Evolutionary conservation across 23 red algal species (phyloP), one percentile per base, ranked within the genome.

Genomic region (Agarophyton chilense): DNA sequence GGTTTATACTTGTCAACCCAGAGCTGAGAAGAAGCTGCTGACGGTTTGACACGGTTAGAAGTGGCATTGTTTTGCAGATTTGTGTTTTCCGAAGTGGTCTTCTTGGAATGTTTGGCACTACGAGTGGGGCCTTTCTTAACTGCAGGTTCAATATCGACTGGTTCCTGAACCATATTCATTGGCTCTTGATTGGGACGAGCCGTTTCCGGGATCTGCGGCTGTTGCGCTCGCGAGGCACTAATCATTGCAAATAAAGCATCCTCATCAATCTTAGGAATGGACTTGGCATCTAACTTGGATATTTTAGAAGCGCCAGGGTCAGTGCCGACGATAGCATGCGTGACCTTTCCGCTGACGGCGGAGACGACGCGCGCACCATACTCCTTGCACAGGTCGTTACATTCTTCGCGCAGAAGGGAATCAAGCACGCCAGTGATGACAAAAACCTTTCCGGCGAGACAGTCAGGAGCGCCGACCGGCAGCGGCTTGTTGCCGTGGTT

Each of bases 1-100:
- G 96, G 96, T 58, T 81, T 80, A 77, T 98, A 98, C 90, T 98
- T 98, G 57, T 92, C 92, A 21, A 90, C 92, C 96, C 96, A 98
- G 28, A 98, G 76, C 40, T 82, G 56, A 26, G 47, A 2, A 40
- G 73, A 78, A 7, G 17, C 5, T 21, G 51, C 40, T 13, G 78
- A 77, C 10, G 47, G 58, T 24, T 40, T 72, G 0, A 35, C 74
- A n/a, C 40, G 28, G 11, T 42, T 40, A 18, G 70, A 35, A 32
- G 29, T 36, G 10, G 40, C 66, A 17, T 14, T 64, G 40, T 40
- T 61, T 17, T 18, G 76, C 55, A 44, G 8, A 14, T 33, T 65
- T 25, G 46, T 17, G 7, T 17, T 64, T 13, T 25, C 31, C 53
- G 7, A 18, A 10, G n/a, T 36, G n/a, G 19, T 52, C 35, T 76